Evolutionary conservation across 306 rosid species (phyloP), one percentile per base, ranked within the genome.

Genomic region (Castanea crenata): DNA sequence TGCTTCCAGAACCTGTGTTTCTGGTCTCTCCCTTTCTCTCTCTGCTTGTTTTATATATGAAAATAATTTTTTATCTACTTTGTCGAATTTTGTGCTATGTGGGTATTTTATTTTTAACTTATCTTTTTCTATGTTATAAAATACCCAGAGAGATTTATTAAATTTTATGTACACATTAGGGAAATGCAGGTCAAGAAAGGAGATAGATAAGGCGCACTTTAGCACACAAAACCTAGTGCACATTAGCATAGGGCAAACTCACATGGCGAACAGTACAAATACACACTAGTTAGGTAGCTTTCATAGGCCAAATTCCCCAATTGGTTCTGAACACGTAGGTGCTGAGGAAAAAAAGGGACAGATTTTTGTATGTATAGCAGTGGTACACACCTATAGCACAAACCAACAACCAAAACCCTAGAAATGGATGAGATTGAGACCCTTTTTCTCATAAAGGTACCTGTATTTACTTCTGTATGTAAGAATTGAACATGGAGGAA

Each of bases 11-110:
- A 76, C 73, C 87, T 55, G 72, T 76, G 75, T 77, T 86, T 54
- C 84, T 73, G 93, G 89, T 89, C 71, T 49, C 74, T 78, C 74
- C 82, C 79, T 78, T 19, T 51, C 64, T 71, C 55, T 63, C 79
- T 71, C 83, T 73, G 25, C 44, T 16, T 56, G 18, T 15, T 46
- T 46, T 46, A 16, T 3, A 6, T 29, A 18, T 11, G 70, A 44
- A 51, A 14, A 16, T 12, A 31, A 2, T 41, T 29, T 8, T 56
- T 7, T 23, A 49, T 5, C 29, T 46, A 29, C 19, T 59, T 34
- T 9, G 72, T 35, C 72, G 72, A 35, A 67, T 29, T 67, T 19
- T 67, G 72, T 67, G 72, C 52, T 67, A 0, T 19, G n/a, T 27
- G 12, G 19, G 5, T 63, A 15, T 34, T 32, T 74, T 27, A 41